Conservation (phyloP, 2,329 filamentous ascomycete species). For the Helotiales sp. region DNA sequence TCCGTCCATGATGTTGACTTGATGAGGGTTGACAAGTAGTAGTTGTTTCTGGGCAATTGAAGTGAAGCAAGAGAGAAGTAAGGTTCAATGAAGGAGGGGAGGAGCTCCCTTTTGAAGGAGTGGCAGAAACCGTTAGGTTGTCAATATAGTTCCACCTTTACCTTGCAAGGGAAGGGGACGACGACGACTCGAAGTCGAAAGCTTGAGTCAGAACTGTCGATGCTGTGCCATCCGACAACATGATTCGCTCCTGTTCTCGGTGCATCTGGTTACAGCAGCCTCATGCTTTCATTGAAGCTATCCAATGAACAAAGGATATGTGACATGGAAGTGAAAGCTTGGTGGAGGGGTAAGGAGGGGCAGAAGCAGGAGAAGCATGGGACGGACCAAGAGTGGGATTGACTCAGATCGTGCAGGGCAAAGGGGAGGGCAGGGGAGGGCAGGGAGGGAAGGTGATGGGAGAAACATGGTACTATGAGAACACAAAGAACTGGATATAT, state of each 20-base stretch:
- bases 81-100: background rate
- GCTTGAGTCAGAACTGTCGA: background rate
- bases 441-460: too few relatives aligned
- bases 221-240: background rate
- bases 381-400: background rate
- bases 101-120: constrained; percentile 4
- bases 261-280: background rate
- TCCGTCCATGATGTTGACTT: constrained; percentile 26
- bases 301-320: constrained; percentile 8
- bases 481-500: too few relatives aligned
- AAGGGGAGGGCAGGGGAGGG: background rate
- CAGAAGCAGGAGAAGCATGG: background rate
- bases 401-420: background rate
- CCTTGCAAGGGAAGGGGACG: background rate
- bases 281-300: constrained; percentile 2
- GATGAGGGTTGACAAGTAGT: background rate
- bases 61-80: background rate
- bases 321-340: constrained; percentile 11
- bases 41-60: background rate
- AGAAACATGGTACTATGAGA: too few relatives aligned
- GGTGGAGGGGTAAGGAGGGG: constrained; percentile 10
- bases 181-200: background rate
- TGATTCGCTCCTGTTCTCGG: background rate
- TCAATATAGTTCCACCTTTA: background rate
- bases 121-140: background rate